Conservation (phyloP, 2,329 filamentous ascomycete species). For the Trichoderma lentiforme region DNA sequence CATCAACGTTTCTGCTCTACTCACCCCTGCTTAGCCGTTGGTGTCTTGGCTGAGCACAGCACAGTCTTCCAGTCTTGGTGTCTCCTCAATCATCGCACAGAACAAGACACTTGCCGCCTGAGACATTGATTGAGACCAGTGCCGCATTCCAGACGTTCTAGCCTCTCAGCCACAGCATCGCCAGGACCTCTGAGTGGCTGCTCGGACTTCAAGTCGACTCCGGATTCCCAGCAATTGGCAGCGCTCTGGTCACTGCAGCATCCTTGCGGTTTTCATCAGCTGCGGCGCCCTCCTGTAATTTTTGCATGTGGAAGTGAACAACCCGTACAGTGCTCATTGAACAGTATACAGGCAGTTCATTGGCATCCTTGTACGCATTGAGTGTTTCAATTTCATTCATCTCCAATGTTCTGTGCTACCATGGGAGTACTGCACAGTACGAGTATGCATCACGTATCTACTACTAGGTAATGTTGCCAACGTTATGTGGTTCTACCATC, state of each 20-base stretch:
- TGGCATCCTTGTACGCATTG: background rate
- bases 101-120: background rate
- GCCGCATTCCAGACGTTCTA: background rate
- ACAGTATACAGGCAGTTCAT: background rate
- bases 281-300: background rate
- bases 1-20: background rate
- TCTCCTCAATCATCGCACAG: background rate
- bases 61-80: background rate
- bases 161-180: constrained; percentile 7
- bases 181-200: background rate
- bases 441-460: background rate
- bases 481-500: background rate
- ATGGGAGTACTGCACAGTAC: background rate
- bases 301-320: background rate
- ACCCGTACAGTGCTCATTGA: background rate
- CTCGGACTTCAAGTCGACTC: background rate
- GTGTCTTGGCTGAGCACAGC: background rate
- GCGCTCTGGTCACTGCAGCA: background rate
- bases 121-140: background rate
- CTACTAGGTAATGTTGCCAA: background rate
- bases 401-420: background rate
- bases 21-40: background rate
- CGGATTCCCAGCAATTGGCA: background rate
- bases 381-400: background rate
- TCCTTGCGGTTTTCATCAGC: background rate